These are phyloP conservation scores for Barnettozyma californica DNA, from an alignment of 805 yeast species.

Conservation along the genomic window DNA sequence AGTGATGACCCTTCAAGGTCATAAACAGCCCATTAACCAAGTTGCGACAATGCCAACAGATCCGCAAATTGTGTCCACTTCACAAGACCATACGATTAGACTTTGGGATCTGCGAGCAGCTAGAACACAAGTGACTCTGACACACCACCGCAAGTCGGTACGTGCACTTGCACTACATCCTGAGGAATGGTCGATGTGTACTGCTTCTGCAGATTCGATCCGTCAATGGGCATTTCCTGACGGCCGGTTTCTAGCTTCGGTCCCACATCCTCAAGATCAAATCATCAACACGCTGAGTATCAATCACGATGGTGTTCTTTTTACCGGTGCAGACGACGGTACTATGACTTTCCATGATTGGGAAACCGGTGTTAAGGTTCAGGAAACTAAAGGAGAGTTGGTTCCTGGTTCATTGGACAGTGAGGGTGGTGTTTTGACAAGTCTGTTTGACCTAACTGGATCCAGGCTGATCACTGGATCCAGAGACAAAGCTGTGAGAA, in stretches of 20 bases:
- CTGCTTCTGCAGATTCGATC: conserved; percentile 77
- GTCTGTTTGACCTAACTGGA: conserved; percentile 77
- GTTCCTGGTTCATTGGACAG: conserved; percentile 68
- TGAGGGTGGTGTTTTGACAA: conserved; percentile 62
- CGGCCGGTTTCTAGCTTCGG: conserved; percentile 41
- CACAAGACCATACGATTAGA: conserved; percentile 79
- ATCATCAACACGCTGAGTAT: conserved; percentile 67
- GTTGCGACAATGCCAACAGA: conserved; percentile 65
- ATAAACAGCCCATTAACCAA: conserved; percentile 65
- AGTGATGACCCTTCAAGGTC: conserved; percentile 77
- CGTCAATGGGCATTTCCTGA: conserved; percentile 81
- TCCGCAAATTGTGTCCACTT: conserved; percentile 81
- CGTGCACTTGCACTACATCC: conserved; percentile 70
- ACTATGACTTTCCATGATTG: conserved; percentile 74
- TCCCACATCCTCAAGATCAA: conserved; percentile 51
- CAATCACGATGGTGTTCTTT: conserved; percentile 57
- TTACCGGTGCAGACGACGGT: conserved; percentile 85
- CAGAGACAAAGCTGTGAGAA: conserved; percentile 79
- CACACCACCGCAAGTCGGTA: conserved; percentile 82
- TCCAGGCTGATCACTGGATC: conserved; percentile 79
- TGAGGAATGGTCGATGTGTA: conserved; percentile 63
- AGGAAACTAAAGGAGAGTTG: conserved; percentile 45
- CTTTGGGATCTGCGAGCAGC: conserved; percentile 91
- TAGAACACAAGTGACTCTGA: conserved; percentile 59
- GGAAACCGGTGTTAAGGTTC: conserved; percentile 59